phyloP scores from a whole-genome alignment of 169 alveolate species.

The Plasmodium ovale region DNA sequence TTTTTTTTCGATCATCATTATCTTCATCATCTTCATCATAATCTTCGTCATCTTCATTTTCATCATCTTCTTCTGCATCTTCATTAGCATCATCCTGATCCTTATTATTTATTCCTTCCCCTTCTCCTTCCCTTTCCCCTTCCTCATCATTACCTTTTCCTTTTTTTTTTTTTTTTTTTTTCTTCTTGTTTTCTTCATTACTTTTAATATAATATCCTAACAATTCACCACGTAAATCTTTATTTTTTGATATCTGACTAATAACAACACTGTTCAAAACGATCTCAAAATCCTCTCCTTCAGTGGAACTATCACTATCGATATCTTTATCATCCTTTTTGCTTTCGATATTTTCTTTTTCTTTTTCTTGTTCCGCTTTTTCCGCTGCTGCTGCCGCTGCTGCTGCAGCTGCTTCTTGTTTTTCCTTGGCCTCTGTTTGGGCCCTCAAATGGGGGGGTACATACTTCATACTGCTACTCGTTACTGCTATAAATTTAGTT shows the following conservation, averaged over 20 bases:
- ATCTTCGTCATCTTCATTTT: slow-evolving; percentile 17
- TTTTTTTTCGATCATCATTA: neutral
- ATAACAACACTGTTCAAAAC: slow-evolving; percentile 69
- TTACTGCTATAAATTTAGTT: neutral
- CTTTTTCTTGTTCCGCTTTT: slow-evolving; percentile 14
- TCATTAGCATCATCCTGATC: neutral
- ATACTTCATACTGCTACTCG: slow-evolving; percentile 67
- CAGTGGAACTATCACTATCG: slow-evolving; percentile 36
- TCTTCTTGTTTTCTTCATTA: slow-evolving; percentile 22
- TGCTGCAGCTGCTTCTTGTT: slow-evolving; percentile 36
- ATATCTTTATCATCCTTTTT: slow-evolving; percentile 25
- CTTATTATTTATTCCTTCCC: neutral
- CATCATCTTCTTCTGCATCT: slow-evolving; percentile 6
- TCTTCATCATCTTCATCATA: slow-evolving; percentile 24
- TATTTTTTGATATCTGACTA: slow-evolving; percentile 60
- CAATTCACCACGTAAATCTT: slow-evolving; percentile 73
- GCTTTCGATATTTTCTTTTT: slow-evolving; percentile 34
- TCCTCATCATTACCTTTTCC: slow-evolving; percentile 12
- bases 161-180: slow-evolving; percentile 51
- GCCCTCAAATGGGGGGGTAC: slow-evolving; percentile 67
- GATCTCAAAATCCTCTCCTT: slow-evolving; percentile 74
- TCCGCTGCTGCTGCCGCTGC: no score
- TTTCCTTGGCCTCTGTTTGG: slow-evolving; percentile 34
- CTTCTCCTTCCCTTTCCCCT: neutral
- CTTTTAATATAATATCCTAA: slow-evolving; percentile 68